Base-by-base conservation (phyloP, 257 asterid genomes). In the Nicotiana tomentosiformis region DNA sequence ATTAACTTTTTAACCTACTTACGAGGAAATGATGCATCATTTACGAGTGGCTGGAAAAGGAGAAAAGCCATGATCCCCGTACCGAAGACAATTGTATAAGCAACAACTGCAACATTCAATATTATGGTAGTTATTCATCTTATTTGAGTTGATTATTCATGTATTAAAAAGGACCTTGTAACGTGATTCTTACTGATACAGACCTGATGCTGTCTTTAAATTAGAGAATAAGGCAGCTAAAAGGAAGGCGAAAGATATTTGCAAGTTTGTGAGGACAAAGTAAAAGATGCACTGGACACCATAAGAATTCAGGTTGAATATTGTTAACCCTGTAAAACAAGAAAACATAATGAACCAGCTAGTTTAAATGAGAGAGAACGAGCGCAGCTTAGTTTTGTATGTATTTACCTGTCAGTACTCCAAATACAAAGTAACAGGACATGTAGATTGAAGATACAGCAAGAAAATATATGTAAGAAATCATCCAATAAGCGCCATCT, bases 241-340 rank as follows among this genome's bases (percentile, higher is more conserved):
- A 18, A 89, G 84, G 84, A 89, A 87, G n/a, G 90, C 87, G 49
- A 84, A 77, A 5, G 91, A 79, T 72, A 89, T 89, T 64, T 87
- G 88, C 87, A 89, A 85, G 70, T 89, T 89, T 77, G 84, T 67
- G 84, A 81, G 87, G 81, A 89, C 66, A 80, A 89, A 80, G 66
- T 89, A 89, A 76, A 87, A 89, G 66, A 85, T 55, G 66, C 69
- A 82, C 60, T 89, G 91, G 69, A 89, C 82, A 60, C 64, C 14
- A 4, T 74, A 83, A 6, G 88, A 85, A 70, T 89, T 89, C 88
- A 85, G 79, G 72, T 82, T 85, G 85, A 89, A 87, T 84, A 81
- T 33, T 26, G 82, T 33, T 79, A 83, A 10, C 69, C 90, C 90
- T 87, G 90, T 81, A 80, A 60, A 66, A 74, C 26, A 70, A 84